Conservation (phyloP, 345 rosid genomes). For the Eucalyptus caleyi region DNA sequence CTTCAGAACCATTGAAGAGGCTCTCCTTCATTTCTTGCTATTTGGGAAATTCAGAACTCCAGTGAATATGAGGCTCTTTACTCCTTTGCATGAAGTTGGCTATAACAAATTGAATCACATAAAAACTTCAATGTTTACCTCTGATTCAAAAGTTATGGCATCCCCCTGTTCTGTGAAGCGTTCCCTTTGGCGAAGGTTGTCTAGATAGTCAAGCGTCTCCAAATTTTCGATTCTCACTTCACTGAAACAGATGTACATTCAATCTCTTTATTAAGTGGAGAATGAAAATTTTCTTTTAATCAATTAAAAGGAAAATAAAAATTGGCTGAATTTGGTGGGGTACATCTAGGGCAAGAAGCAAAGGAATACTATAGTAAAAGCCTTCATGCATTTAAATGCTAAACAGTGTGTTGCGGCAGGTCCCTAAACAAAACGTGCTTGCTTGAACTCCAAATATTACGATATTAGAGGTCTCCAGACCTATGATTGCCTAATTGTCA, state of each 20-base stretch:
- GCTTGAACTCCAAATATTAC: not conserved
- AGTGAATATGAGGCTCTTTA: not conserved
- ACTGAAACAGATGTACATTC: conserved; percentile 13
- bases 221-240: conserved; percentile 91
- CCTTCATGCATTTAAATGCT: not conserved
- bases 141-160: conserved; percentile 80
- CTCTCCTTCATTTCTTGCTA: not conserved
- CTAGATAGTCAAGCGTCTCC: conserved; percentile 91
- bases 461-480: not conserved
- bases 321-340: not conserved
- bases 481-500: not conserved
- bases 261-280: not conserved
- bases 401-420: not conserved
- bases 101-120: not conserved
- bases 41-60: not conserved
- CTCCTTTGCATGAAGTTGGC: not conserved
- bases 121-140: conserved; percentile 28
- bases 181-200: conserved; percentile 60
- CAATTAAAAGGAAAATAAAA: not conserved
- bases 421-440: not conserved
- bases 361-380: not conserved
- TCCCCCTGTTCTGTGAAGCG: conserved; percentile 94
- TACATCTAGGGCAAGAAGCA: not conserved
- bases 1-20: not conserved
- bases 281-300: not conserved